Evolutionary conservation across 129 eudicot genomes (phyloP).

Genomic region (Tagetes erecta): DNA sequence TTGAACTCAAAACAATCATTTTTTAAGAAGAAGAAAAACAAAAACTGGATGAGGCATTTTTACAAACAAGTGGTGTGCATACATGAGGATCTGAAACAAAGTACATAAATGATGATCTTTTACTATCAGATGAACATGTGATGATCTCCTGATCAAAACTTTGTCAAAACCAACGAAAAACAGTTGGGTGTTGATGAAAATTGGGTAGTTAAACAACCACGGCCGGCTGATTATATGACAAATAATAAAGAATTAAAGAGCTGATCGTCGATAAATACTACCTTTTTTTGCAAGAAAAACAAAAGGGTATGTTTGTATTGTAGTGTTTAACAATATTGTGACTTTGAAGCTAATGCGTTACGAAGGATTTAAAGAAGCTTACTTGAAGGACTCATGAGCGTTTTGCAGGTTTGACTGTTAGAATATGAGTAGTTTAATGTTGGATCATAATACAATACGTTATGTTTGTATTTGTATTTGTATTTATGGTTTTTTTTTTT

Average conservation of each 20-base stretch:
- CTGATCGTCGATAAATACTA: constrained; percentile 31
- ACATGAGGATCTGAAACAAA: constrained; percentile 25
- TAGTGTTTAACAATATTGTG: constrained; percentile 15
- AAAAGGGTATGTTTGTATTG: constrained; percentile 15
- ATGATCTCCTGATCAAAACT: constrained; percentile 6
- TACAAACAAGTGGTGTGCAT: constrained; percentile 16
- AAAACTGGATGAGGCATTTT: not conserved
- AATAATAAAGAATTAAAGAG: constrained; percentile 24
- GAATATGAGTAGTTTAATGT: constrained; percentile 29
- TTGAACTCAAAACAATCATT: not conserved
- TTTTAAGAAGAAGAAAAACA: not conserved
- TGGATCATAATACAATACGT: constrained; percentile 14
- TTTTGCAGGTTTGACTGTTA: constrained; percentile 43
- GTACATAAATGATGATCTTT: not conserved
- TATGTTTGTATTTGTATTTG: not conserved
- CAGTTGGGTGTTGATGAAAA: constrained; percentile 25
- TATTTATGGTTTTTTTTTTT: not conserved
- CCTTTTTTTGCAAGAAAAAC: constrained; percentile 4
- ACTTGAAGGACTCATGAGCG: constrained; percentile 37
- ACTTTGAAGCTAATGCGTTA: constrained; percentile 30
- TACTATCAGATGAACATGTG: not conserved
- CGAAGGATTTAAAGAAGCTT: constrained; percentile 18
- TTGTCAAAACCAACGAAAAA: not conserved
- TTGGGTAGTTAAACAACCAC: constrained; percentile 29
- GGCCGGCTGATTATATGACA: constrained; percentile 38